These are phyloP conservation scores for Fragosphaeria purpurea DNA, from an alignment of 2,329 filamentous ascomycete species.

Conservation along the genomic window DNA sequence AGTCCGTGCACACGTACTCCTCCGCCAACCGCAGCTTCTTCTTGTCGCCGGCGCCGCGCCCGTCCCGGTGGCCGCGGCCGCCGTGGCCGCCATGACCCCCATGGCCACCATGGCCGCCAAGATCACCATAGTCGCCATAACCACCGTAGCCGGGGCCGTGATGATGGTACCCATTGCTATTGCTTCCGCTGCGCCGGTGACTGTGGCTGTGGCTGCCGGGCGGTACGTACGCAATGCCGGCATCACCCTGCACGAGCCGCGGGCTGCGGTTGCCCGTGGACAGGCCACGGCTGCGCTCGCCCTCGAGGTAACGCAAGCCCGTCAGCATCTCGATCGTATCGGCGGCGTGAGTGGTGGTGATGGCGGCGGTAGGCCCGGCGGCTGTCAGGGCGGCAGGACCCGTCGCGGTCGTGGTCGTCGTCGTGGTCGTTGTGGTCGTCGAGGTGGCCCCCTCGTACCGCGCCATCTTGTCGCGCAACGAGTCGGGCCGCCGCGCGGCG, in stretches of 20 bases:
- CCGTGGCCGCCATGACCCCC: too few species aligned
- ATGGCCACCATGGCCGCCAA: too few species aligned
- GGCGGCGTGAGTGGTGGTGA: slow-evolving; percentile 30
- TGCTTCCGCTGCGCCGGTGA: too few species aligned
- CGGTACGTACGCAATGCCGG: slow-evolving; percentile 61
- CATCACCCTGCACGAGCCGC: slow-evolving; percentile 73
- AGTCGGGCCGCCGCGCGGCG: slow-evolving; percentile 58
- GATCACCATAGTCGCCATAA: too few species aligned
- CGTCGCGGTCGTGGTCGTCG: neutral
- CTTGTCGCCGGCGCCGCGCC: slow-evolving; percentile 66
- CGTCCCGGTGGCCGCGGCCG: slow-evolving; percentile 61
- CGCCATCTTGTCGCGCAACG: slow-evolving; percentile 75
- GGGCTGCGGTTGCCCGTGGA: slow-evolving; percentile 78
- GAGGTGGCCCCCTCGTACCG: slow-evolving; percentile 53
- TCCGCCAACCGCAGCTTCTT: slow-evolving; percentile 74
- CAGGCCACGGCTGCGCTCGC: slow-evolving; percentile 78
- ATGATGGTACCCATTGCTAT: too few species aligned
- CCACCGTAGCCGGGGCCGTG: too few species aligned
- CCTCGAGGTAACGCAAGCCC: slow-evolving; percentile 75
- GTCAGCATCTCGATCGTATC: slow-evolving; percentile 92
- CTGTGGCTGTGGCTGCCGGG: too few species aligned
- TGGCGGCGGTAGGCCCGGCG: too few species aligned
- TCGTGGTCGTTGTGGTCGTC: neutral
- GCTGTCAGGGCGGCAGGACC: neutral
- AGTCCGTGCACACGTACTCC: slow-evolving; percentile 93